Base-by-base conservation (phyloP, 2,329 filamentous ascomycete genomes). In the Hypoxylon sp. region DNA sequence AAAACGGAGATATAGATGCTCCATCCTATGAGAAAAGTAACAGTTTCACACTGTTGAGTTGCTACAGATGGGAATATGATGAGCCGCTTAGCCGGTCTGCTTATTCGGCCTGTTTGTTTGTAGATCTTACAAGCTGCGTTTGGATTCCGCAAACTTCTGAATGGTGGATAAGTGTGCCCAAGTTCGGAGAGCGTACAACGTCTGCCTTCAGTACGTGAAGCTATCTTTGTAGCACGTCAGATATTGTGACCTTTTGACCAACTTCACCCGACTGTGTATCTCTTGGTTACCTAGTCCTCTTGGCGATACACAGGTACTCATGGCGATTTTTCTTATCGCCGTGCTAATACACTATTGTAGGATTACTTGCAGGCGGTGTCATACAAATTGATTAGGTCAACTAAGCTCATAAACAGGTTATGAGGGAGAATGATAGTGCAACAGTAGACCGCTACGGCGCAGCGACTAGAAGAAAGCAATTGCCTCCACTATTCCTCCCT, bases 191-290 rank as follows among this genome's bases (percentile, higher is more conserved):
- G 63, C 2, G 36, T 53, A 53, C 36, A 56, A 36, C 43, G 56
- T 55, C 43, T 23, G 21, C 52, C 38, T 9, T 43, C 48, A 11
- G 52, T 63, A 60, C 19, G 17, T 19, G n/a, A 23, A 60, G 32
- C 41, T 41, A 55, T 21, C 43, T 43, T 36, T 19, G 50, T 50
- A 19, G 32, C 45, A 60, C 62, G 43, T 41, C 9, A 46, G 55
- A 49, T 50, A 41, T 51, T 13, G 48, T 55, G 56, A 32, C 43
- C 32, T 34, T 43, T 43, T 53, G 30, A 21, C 38, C 21, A 53
- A 53, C 28, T 53, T 53, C 45, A 34, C 61, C 48, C 55, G 48
- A 60, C 46, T 46, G 28, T 34, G 32, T n/a, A 17, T 13, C 21
- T 36, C 45, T 21, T 21, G n/a, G 52, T n/a, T 23, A 23, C 2